Evolutionary conservation across 192 early-diverging fungal species (phyloP).

Genomic region (Piromyces finnis): DNA sequence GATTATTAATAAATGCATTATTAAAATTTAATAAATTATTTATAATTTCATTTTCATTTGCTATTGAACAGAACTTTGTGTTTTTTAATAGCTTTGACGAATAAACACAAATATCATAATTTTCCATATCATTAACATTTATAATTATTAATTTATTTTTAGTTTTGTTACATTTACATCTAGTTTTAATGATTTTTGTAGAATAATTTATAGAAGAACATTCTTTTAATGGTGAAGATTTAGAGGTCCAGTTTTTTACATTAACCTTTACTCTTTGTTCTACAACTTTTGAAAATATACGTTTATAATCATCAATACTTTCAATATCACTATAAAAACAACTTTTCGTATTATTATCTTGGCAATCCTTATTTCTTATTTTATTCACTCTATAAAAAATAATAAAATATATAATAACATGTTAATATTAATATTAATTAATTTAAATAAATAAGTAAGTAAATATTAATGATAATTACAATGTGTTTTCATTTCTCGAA

Average conservation of each 20-base stretch:
- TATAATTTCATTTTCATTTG: neutral
- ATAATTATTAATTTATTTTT: neutral
- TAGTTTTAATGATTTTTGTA: neutral
- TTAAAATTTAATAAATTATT: neutral
- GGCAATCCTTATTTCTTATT: no score
- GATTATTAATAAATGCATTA: neutral
- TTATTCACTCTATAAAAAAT: no score
- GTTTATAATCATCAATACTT: neutral
- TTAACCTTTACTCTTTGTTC: neutral
- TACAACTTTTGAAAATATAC: neutral
- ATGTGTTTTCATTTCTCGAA: neutral
- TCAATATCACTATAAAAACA: neutral
- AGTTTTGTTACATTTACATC: neutral
- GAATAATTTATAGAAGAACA: neutral
- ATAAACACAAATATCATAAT: neutral
- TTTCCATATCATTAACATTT: neutral
- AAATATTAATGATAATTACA: neutral
- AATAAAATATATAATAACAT: no score
- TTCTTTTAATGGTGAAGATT: neutral
- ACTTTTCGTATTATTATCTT: no score
- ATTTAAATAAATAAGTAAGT: no score
- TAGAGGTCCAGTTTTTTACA: neutral
- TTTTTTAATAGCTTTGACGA: neutral
- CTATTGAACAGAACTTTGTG: neutral
- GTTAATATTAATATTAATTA: no score